These are phyloP conservation scores for Cornus suecica DNA, from an alignment of 148 eudicot genomes.

Conservation along the genomic window DNA sequence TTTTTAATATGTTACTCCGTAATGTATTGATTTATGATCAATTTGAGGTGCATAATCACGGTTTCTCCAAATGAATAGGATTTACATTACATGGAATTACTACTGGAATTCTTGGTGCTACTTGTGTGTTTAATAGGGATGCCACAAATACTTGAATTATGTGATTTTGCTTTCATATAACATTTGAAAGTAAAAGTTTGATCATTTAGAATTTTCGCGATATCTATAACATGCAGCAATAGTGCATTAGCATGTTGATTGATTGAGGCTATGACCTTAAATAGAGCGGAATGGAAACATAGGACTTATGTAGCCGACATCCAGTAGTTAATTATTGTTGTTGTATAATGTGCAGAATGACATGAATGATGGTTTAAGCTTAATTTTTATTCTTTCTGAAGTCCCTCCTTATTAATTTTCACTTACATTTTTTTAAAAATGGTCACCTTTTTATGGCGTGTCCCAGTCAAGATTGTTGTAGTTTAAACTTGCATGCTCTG, in stretches of 20 bases:
- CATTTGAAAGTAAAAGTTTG: too few species aligned
- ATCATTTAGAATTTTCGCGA: neutral
- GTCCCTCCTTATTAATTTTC: neutral
- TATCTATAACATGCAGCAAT: too few species aligned
- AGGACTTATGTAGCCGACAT: too few species aligned
- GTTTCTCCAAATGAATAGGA: too few species aligned
- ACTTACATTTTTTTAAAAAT: neutral
- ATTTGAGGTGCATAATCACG: neutral
- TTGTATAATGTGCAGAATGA: neutral
- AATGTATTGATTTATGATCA: neutral
- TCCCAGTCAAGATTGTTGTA: neutral
- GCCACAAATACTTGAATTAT: neutral
- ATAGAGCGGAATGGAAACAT: too few species aligned
- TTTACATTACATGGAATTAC: neutral
- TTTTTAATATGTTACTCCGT: neutral
- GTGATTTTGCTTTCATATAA: neutral
- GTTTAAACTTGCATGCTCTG: neutral
- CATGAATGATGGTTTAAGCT: neutral
- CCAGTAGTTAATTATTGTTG: too few species aligned
- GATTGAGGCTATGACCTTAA: too few species aligned
- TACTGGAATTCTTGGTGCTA: neutral
- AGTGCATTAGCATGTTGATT: too few species aligned
- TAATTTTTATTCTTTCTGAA: neutral
- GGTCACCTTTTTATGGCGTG: neutral
- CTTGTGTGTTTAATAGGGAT: neutral